Base-by-base conservation (phyloP, 352 stramenopile genomes). In the Globisporangium ultimum region DNA sequence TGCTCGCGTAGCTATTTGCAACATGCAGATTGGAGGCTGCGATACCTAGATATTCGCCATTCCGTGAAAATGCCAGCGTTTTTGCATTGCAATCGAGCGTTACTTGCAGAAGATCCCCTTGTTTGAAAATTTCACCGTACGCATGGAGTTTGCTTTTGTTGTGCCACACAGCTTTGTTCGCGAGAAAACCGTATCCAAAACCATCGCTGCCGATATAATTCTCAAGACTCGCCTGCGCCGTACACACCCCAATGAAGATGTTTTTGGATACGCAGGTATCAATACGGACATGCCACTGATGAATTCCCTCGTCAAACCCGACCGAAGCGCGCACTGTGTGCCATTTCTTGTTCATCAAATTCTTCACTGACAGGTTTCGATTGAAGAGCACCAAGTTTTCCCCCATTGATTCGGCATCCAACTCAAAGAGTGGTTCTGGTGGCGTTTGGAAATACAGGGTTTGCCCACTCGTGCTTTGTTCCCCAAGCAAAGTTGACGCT, bases 51-150 rank as follows among this genome's bases (percentile, higher is more conserved):
- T 87, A 82, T 48, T 93, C 78, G 41, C 89, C 91, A 49, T 97
- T 97, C 20, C 85, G 81, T 28, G 73, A 83, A 63, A 96, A 98
- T 9, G 80, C 69, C 5, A 98, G 71, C 3, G 86, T 94, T 28
- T 84, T 87, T 0, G 78, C 64, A 46, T 88, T 78, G 51, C 95
- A 88, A 48, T 98, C 82, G 2, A 98, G 61, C 9, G 74, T 81
- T 18, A 97, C 89, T 36, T 89, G 70, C 36, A 97, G 86, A 6
- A 83, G 32, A 56, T 98, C 91, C 17, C 88, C 85, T 58, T 97
- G 89, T 46, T 93, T 93, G 61, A 96, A 97, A 36, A 96, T 91
- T 40, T 96, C 91, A 21, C 90, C 89, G 58, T 97, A 98, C 13
- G 76, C 76, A 40, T 93, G 74, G 18, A 97, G 48, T 51, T 96